Evolutionary conservation across 352 stramenopile genomes (phyloP).

Genomic region (Globisporangium paddicum): DNA sequence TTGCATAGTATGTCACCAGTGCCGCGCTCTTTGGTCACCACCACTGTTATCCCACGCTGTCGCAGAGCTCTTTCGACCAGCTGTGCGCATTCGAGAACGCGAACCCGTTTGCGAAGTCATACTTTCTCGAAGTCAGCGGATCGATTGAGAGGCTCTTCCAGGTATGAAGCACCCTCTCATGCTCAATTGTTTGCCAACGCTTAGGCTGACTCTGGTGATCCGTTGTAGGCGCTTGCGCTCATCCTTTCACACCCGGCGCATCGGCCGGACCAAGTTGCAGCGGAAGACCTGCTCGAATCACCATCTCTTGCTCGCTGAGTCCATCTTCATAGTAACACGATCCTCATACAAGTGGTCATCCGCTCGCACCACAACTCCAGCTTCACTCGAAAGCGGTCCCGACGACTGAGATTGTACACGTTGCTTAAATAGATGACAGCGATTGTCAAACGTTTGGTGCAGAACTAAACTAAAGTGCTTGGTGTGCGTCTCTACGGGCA

Average conservation of each 20-base stretch:
- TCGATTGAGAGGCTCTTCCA: constrained; percentile 53
- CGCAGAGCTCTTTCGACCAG: constrained; percentile 32
- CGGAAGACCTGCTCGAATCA: constrained; percentile 34
- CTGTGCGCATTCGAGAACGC: constrained; percentile 39
- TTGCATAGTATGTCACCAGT: no score
- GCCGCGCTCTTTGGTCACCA: no score
- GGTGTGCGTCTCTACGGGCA: constrained; percentile 38
- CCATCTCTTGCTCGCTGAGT: constrained; percentile 2
- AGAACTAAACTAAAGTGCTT: constrained; percentile 11
- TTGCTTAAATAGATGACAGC: constrained; percentile 23
- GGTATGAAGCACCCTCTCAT: constrained; percentile 19
- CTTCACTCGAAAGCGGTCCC: not conserved
- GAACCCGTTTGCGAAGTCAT: constrained; percentile 39
- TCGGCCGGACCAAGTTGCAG: constrained; percentile 39
- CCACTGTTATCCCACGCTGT: not conserved
- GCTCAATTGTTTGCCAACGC: constrained; percentile 9
- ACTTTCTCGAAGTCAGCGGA: constrained; percentile 42
- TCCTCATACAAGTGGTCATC: not conserved
- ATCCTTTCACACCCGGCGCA: constrained; percentile 44
- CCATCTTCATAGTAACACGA: no score
- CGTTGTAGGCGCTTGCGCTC: constrained; percentile 31
- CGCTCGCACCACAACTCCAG: not conserved
- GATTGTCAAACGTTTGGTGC: constrained; percentile 10
- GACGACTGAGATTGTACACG: constrained; percentile 13
- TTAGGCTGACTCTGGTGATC: not conserved